These are phyloP conservation scores for Kwoniella mangroviensis DNA, from an alignment of 768 basidiomycete genomes.

Conservation along the genomic window DNA sequence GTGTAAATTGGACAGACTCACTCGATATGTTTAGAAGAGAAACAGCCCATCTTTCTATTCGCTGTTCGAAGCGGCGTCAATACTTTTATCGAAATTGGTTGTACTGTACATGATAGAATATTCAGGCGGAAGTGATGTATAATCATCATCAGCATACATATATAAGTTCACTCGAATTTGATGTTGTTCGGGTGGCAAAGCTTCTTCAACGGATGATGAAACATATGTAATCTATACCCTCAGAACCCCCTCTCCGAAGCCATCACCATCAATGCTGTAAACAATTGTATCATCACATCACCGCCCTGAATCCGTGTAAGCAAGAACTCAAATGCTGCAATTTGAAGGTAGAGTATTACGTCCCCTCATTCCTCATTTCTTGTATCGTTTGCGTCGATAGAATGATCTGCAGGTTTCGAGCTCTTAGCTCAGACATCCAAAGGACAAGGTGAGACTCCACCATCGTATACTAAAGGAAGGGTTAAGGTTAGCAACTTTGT, in stretches of 20 bases:
- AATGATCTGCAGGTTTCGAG: background rate
- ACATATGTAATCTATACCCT: background rate
- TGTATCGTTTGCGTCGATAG: background rate
- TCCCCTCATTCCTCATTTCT: background rate
- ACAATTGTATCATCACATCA: background rate
- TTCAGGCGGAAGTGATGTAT: background rate
- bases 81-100: background rate
- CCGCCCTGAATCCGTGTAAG: background rate
- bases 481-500: background rate
- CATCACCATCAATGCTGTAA: background rate
- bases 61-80: background rate
- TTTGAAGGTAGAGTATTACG: background rate
- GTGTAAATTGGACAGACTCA: background rate
- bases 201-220: background rate
- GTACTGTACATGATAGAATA: background rate
- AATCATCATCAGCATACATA: background rate
- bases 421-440: background rate
- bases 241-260: background rate
- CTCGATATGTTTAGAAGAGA: conserved; percentile 14
- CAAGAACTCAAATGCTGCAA: background rate
- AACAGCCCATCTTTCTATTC: conserved; percentile 9
- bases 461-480: background rate
- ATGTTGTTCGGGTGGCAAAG: background rate
- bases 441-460: background rate
- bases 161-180: background rate